phyloP scores from a whole-genome alignment of 1,139 yeast genomes.

The Kluyveromyces sp. region DNA sequence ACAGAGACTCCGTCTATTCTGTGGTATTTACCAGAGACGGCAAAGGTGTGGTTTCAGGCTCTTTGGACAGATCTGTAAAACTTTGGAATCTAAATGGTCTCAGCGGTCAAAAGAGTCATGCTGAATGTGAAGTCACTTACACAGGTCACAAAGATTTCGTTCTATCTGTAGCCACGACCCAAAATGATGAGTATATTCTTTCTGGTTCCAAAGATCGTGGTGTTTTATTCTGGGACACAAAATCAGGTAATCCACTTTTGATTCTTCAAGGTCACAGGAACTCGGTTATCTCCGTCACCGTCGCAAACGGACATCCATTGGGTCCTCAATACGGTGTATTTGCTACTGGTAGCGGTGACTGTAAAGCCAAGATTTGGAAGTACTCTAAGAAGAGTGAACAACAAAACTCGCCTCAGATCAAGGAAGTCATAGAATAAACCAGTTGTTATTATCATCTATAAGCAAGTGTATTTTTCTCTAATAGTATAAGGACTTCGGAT shows the following conservation, averaged over 20 bases:
- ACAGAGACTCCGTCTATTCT: slow-evolving; percentile 91
- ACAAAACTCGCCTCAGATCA: slow-evolving; percentile 11
- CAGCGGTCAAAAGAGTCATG: slow-evolving; percentile 34
- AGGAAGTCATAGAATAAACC: slow-evolving; percentile 16
- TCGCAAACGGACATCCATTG: slow-evolving; percentile 64
- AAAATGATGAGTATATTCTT: slow-evolving; percentile 83
- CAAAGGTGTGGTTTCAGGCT: slow-evolving; percentile 87
- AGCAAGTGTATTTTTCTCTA: not conserved
- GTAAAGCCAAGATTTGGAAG: slow-evolving; percentile 95
- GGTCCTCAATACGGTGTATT: slow-evolving; percentile 57
- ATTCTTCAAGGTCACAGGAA: slow-evolving; percentile 97
- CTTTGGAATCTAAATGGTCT: slow-evolving; percentile 75
- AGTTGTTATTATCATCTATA: no score
- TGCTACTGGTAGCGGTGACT: slow-evolving; percentile 98
- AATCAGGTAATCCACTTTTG: slow-evolving; percentile 83
- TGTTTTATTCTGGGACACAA: slow-evolving; percentile 94
- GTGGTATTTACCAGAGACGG: slow-evolving; percentile 93
- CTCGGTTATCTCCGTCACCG: slow-evolving; percentile 92
- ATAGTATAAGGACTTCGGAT: not conserved
- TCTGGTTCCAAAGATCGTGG: slow-evolving; percentile 98
- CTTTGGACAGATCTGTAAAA: slow-evolving; percentile 92
- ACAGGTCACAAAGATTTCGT: slow-evolving; percentile 97
- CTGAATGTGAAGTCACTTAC: slow-evolving; percentile 84
- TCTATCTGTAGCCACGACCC: slow-evolving; percentile 87
- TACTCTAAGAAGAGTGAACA: slow-evolving; percentile 28